Percentiles rank a stretch among this genome's conserved stretches.
Conservation (phyloP, 805 yeast genomes). For the Priceomyces castillae region DNA sequence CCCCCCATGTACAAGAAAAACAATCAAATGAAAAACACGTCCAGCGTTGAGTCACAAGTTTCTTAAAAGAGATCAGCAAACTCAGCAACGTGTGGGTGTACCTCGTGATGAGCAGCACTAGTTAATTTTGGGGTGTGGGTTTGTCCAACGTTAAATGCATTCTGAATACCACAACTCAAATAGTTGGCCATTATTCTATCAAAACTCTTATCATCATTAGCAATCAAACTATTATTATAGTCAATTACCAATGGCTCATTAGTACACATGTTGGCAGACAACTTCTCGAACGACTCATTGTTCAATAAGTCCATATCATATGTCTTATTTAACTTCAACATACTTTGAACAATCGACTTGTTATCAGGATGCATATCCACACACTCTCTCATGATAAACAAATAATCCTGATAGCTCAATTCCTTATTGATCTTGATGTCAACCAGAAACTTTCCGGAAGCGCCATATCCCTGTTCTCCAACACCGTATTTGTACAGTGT, state of each 20-base stretch:
- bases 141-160: slow-evolving; percentile 7
- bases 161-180: slow-evolving; percentile 29
- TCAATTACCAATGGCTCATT: slow-evolving; percentile 31
- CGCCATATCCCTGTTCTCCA: neutral
- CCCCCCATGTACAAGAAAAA: slow-evolving; percentile 1
- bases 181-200: slow-evolving; percentile 41
- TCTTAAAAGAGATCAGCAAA: slow-evolving; percentile 42
- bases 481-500: slow-evolving; percentile 6
- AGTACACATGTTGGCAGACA: neutral
- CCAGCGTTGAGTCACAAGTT: neutral
- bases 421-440: slow-evolving; percentile 16
- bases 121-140: neutral
- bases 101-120: slow-evolving; percentile 8
- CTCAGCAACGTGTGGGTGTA: slow-evolving; percentile 44
- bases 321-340: slow-evolving; percentile 12
- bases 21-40: neutral
- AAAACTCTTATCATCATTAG: slow-evolving; percentile 36
- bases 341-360: slow-evolving; percentile 17
- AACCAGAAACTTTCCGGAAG: slow-evolving; percentile 16
- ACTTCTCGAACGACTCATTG: slow-evolving; percentile 11
- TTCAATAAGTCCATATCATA: slow-evolving; percentile 9
- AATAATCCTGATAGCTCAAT: slow-evolving; percentile 25
- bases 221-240: slow-evolving; percentile 37
- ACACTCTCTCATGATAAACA: slow-evolving; percentile 25
- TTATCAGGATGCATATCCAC: slow-evolving; percentile 37